These are phyloP conservation scores for Neonectria sp. DNA, from an alignment of 2,329 filamentous ascomycete genomes.

Conservation along the genomic window DNA sequence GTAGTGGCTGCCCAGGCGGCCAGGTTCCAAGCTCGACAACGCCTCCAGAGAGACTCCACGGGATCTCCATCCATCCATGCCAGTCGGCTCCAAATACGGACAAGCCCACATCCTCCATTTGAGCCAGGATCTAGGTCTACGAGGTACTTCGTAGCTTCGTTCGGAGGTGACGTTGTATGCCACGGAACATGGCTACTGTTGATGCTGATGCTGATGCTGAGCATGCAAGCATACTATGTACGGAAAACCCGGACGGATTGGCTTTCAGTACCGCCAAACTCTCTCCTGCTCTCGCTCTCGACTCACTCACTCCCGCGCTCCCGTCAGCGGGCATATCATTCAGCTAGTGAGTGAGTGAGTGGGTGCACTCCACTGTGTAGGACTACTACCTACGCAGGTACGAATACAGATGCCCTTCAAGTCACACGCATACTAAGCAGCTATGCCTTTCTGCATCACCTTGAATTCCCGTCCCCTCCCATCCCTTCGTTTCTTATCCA, in stretches of 20 bases:
- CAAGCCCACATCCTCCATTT: not conserved
- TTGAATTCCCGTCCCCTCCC: not conserved
- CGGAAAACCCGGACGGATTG: not conserved
- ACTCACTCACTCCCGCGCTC: not conserved
- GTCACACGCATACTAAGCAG: too few relatives aligned
- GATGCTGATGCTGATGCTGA: not conserved
- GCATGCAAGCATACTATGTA: not conserved
- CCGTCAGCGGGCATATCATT: not conserved
- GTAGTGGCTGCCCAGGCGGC: not conserved
- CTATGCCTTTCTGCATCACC: not conserved
- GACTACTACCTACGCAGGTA: not conserved
- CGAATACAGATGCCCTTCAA: not conserved
- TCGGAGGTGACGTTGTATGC: not conserved
- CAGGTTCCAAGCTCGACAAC: slow-evolving; percentile 19
- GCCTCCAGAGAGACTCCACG: slow-evolving; percentile 15
- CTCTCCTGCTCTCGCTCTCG: not conserved
- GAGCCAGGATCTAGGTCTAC: not conserved
- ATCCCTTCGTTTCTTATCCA: not conserved
- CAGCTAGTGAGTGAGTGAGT: not conserved
- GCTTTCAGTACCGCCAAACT: not conserved
- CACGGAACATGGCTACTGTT: not conserved
- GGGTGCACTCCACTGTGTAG: not conserved
- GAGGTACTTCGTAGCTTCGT: not conserved
- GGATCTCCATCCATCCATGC: slow-evolving; percentile 24
- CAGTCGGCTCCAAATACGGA: slow-evolving; percentile 4